Conservation (phyloP, 2,329 filamentous ascomycete genomes). For the Venturia effusa region DNA sequence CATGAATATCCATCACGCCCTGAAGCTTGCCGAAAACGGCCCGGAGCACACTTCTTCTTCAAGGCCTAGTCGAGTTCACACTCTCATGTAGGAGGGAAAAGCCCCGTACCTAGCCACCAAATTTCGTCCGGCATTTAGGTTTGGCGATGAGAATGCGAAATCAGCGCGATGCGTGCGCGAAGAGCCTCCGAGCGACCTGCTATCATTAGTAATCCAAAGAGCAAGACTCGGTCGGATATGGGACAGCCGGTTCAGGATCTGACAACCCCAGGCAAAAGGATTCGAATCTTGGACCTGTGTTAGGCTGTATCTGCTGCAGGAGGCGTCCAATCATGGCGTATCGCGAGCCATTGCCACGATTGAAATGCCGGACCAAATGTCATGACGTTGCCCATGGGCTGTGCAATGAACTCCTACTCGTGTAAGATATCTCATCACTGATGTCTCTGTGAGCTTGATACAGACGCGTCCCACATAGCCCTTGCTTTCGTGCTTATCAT, state of each 20-base stretch:
- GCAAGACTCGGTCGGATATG: neutral
- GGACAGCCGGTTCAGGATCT: neutral
- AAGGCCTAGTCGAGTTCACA: neutral
- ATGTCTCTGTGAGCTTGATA: neutral
- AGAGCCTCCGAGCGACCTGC: neutral
- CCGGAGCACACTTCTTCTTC: neutral
- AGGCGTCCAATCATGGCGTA: neutral
- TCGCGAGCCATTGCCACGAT: neutral
- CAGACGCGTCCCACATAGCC: neutral
- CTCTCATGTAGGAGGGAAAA: neutral
- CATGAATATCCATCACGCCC: neutral
- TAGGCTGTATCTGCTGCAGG: neutral
- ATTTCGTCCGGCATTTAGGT: neutral
- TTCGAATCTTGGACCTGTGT: neutral
- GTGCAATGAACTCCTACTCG: neutral
- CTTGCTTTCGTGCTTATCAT: neutral
- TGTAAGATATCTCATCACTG: neutral
- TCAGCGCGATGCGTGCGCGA: neutral
- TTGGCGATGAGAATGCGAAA: neutral
- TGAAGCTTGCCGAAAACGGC: neutral
- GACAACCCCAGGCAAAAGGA: neutral
- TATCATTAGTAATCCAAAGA: neutral
- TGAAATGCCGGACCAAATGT: neutral
- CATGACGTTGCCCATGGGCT: neutral
- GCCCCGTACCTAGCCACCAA: neutral